Base-by-base conservation (phyloP, 352 stramenopile species). In the Phytophthora crassamura region DNA sequence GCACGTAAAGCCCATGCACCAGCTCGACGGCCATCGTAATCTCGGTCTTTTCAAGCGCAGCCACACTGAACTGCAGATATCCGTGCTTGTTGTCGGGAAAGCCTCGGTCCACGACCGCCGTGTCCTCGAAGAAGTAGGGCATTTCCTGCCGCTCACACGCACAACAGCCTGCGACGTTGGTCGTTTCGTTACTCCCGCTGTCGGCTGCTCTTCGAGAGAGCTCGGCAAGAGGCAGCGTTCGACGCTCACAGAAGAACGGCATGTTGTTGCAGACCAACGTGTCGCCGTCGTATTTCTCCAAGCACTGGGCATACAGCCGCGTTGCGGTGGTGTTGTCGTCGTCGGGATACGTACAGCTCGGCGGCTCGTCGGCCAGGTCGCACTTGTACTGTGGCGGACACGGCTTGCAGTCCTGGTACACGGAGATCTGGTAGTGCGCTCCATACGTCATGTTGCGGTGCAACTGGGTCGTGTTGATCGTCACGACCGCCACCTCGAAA, bases 31-130 rank as follows among this genome's bases (percentile, higher is more conserved):
- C 84, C 35, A 98, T 74, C 1, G 93, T 98, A 14, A 99, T 39
- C 38, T 98, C 79, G 0, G 93, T 81, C 32, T 84, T 64, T 35
- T 82, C 82, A 6, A 98, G 56, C 0, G 91, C 89, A 16, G 81
- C 67, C 34, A 99, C 78, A 40, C 81, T 90, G 45, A 99, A 88
- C 69, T 98, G 95, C 11, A 99, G 62, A 35, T 97, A 86, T 0
- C 80, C 80, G 75, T 99, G 96, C 69, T 99, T 99, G 72, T 98
- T 96, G 64, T 99, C 96, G 2, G 89, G 88, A 58, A 89, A 98
- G 7, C 96, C 94, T 41, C 86, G 68, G 33, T 96, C 77, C 16
- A 49, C 42, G 1, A 55, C 43, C 15, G 25, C 48, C 18, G 77
- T 84, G 40, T 88, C 74, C 20, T 89, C 73, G 62, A 99, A 98